Percentiles rank a stretch among this genome's conserved stretches.
Evolutionary conservation across 768 basidiomycete species (phyloP).

Genomic region (Leccinum disarticulatum): DNA sequence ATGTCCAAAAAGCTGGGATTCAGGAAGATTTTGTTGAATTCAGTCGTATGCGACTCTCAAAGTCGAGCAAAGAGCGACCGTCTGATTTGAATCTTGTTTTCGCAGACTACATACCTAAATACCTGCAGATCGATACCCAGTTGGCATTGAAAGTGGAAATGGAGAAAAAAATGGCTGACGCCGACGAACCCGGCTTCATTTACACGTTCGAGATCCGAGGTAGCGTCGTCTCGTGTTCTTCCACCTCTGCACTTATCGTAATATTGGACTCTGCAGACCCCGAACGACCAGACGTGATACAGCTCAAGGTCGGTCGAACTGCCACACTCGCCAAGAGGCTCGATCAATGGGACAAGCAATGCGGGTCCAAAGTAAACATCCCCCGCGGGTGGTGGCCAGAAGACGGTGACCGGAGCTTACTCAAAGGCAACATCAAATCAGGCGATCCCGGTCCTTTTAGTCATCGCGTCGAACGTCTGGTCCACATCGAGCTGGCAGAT

Average conservation of each 20-base stretch:
- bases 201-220: constrained; percentile 81
- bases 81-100: constrained; percentile 7
- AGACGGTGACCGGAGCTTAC: constrained; percentile 46
- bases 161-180: constrained; percentile 49
- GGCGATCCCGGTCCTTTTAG: constrained; percentile 65
- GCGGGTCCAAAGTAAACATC: constrained; percentile 72
- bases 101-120: constrained; percentile 68
- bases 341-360: constrained; percentile 81
- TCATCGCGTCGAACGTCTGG: constrained; percentile 74
- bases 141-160: constrained; percentile 54
- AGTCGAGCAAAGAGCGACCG: not conserved
- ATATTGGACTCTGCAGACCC: constrained; percentile 29
- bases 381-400: constrained; percentile 75
- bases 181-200: constrained; percentile 74
- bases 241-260: not conserved
- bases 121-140: constrained; percentile 61
- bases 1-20: constrained; percentile 44
- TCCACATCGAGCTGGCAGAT: constrained; percentile 80
- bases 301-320: constrained; percentile 79
- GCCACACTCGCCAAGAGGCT: constrained; percentile 71
- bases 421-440: constrained; percentile 63
- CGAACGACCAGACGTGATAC: constrained; percentile 42
- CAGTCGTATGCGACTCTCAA: constrained; percentile 40
- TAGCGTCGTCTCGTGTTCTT: constrained; percentile 27
- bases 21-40: constrained; percentile 53